These are phyloP conservation scores for Saccharomycopsis sp. DNA, from an alignment of 805 yeast genomes.

Conservation along the genomic window DNA sequence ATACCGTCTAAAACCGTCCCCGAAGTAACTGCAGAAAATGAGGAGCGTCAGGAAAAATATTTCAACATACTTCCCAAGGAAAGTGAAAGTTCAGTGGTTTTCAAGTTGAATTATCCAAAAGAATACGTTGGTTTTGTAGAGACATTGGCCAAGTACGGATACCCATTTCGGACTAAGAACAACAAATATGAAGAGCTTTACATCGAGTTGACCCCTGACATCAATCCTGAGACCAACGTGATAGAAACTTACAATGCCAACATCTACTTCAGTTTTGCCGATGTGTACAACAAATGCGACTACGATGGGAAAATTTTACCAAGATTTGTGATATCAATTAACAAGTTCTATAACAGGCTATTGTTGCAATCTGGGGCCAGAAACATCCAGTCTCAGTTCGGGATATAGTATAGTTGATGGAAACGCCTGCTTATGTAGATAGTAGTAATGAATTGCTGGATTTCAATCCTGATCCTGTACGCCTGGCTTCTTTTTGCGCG, in stretches of 20 bases:
- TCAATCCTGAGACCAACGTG: conserved; percentile 11
- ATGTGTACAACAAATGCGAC: conserved; percentile 12
- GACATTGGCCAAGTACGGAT: conserved; percentile 11
- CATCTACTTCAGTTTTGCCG: conserved; percentile 17
- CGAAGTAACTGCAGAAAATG: background rate
- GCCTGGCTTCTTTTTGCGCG: background rate
- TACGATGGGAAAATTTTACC: conserved; percentile 22
- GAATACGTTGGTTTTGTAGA: conserved; percentile 3
- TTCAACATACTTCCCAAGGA: background rate
- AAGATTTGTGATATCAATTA: conserved; percentile 6
- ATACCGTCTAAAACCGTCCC: background rate
- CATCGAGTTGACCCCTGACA: conserved; percentile 20
- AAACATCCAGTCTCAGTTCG: conserved; percentile 19
- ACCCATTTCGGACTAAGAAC: conserved; percentile 17
- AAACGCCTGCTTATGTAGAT: background rate
- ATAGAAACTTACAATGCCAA: conserved; percentile 16
- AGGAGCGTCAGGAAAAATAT: background rate
- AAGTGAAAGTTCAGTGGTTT: conserved; percentile 6
- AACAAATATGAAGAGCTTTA: conserved; percentile 13
- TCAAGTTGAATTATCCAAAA: conserved; percentile 5
- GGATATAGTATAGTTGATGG: background rate
- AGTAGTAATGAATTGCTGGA: background rate
- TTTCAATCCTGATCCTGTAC: background rate
- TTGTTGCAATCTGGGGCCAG: conserved; percentile 8
- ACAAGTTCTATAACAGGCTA: conserved; percentile 11